A percentile compares a stretch with the other conserved stretches of the same genome.
phyloP scores from a whole-genome alignment of 257 asterid species.

The Agastache rugosa region DNA sequence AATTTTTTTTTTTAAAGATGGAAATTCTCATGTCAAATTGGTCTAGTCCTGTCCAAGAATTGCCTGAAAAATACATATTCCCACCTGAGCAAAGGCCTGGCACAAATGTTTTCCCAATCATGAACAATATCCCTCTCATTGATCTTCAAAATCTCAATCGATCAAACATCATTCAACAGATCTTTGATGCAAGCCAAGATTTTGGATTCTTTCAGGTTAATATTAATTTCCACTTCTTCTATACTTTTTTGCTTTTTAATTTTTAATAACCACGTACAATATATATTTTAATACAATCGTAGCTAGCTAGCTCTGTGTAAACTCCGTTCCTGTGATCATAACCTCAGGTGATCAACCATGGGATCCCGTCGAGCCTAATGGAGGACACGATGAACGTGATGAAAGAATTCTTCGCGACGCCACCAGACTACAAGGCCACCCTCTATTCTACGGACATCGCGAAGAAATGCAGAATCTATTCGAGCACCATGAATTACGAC shows the following conservation, averaged over 20 bases:
- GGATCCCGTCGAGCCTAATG: conserved; percentile 47
- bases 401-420: conserved; percentile 52
- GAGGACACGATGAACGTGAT: conserved; percentile 53
- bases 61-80: conserved; percentile 59
- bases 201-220: conserved; percentile 68
- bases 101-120: conserved; percentile 39
- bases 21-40: conserved; percentile 61
- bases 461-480: conserved; percentile 53
- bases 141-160: conserved; percentile 45
- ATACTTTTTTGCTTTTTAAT: no score
- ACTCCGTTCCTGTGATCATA: neutral
- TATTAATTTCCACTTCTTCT: neutral
- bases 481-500: conserved; percentile 59
- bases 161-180: conserved; percentile 37
- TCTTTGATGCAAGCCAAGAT: conserved; percentile 52
- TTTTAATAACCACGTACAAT: no score
- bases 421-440: conserved; percentile 48
- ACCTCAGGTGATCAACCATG: conserved; percentile 65
- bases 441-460: conserved; percentile 43
- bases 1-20: no score
- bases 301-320: neutral
- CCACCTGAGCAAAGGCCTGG: conserved; percentile 64
- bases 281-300: no score
- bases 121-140: conserved; percentile 46
- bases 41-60: conserved; percentile 37